Conservation (phyloP, 192 early-diverging fungal species). For the Dimargaris cristalligena region DNA sequence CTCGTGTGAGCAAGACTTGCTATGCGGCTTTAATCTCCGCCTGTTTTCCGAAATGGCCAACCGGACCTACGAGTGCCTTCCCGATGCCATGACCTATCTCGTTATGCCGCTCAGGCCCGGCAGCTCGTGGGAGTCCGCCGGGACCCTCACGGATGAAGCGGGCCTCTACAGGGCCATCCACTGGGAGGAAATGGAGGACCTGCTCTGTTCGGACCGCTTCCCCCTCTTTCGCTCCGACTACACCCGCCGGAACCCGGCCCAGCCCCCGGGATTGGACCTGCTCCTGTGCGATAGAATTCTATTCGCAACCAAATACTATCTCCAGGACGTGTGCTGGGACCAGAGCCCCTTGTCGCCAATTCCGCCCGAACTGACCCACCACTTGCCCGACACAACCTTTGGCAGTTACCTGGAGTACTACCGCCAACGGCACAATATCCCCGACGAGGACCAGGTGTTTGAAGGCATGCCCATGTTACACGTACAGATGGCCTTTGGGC, state of each 20-base stretch:
- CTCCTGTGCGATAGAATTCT: background rate
- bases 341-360: background rate
- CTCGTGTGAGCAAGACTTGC: conserved; percentile 12
- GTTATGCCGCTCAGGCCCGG: conserved; percentile 43
- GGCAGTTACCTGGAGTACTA: conserved; percentile 1
- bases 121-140: too few relatives aligned
- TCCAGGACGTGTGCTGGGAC: background rate
- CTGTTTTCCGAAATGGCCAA: conserved; percentile 28
- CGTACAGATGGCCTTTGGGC: too few relatives aligned
- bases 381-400: background rate
- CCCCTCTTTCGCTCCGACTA: too few relatives aligned
- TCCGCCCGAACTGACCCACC: background rate
- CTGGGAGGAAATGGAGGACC: too few relatives aligned
- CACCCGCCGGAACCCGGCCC: too few relatives aligned
- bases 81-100: conserved; percentile 32
- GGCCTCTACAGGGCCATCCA: too few relatives aligned
- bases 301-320: background rate
- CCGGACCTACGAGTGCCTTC: conserved; percentile 28
- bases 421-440: background rate
- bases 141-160: too few relatives aligned
- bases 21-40: conserved; percentile 36
- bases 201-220: too few relatives aligned
- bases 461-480: background rate
- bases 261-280: background rate
- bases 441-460: background rate